phyloP scores from a whole-genome alignment of 2,329 filamentous ascomycete genomes.

The Pseudopyrenochaeta lycopersici region DNA sequence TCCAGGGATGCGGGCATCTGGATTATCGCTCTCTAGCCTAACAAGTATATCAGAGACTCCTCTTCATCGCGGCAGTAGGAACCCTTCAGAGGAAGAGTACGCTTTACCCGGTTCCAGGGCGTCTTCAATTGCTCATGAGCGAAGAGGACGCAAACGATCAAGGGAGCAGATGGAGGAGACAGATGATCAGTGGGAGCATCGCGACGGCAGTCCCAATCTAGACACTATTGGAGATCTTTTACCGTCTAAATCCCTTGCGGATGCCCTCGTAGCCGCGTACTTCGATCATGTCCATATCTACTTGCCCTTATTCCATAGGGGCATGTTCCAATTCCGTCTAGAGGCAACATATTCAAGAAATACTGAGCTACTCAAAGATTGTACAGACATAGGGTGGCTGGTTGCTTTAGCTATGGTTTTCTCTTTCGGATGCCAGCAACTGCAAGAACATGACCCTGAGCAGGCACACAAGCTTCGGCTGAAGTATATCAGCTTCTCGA shows the following conservation, averaged over 20 bases:
- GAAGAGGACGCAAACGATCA: constrained; percentile 26
- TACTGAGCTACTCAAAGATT: constrained; percentile 28
- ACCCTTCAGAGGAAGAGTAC: constrained; percentile 31
- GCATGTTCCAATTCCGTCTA: constrained; percentile 51
- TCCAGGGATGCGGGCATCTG: constrained; percentile 7
- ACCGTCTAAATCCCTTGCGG: constrained; percentile 48
- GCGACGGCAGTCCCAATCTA: neutral
- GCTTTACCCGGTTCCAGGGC: constrained; percentile 10
- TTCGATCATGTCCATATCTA: constrained; percentile 52
- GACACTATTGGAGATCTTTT: constrained; percentile 36
- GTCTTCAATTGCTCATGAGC: constrained; percentile 2
- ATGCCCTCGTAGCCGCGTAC: constrained; percentile 51
- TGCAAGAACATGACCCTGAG: constrained; percentile 42
- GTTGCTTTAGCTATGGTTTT: constrained; percentile 54
- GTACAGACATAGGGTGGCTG: constrained; percentile 53
- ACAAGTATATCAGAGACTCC: constrained; percentile 11
- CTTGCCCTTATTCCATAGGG: constrained; percentile 52
- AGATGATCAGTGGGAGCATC: constrained; percentile 16
- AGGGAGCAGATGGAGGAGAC: constrained; percentile 24
- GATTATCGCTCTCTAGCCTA: constrained; percentile 11
- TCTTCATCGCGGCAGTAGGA: constrained; percentile 17
- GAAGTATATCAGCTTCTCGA: constrained; percentile 40
- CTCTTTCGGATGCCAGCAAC: constrained; percentile 52
- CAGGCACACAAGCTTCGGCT: constrained; percentile 26
- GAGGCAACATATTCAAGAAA: constrained; percentile 49